phyloP scores from a whole-genome alignment of 2,329 filamentous ascomycete genomes.

The Didymellaceae sp. region DNA sequence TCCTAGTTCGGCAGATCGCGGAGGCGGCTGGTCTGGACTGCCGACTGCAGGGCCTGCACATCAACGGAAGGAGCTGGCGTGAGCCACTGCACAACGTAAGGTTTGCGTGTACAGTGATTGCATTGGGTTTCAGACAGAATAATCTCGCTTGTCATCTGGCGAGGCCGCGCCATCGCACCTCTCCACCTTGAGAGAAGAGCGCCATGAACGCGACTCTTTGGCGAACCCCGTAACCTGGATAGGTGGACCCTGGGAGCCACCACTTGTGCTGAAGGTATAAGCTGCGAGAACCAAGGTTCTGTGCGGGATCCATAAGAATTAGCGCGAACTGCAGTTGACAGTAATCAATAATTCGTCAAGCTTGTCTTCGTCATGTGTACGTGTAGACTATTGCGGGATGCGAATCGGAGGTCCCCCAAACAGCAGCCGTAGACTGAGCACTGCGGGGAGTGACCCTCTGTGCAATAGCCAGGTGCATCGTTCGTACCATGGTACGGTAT shows the following conservation, averaged over 20 bases:
- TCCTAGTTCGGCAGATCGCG: conserved; percentile 8
- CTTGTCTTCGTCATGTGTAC: conserved; percentile 4
- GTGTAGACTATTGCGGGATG: neutral
- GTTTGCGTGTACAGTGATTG: neutral
- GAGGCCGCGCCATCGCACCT: neutral
- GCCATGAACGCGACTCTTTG: neutral
- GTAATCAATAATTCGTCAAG: neutral
- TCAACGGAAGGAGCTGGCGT: conserved; percentile 11
- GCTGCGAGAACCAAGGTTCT: neutral
- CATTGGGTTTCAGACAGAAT: neutral
- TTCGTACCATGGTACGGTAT: too few species aligned
- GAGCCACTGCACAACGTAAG: conserved; percentile 7
- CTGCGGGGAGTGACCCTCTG: too few species aligned
- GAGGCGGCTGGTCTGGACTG: conserved; percentile 12
- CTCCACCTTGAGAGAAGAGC: neutral
- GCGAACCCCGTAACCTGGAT: neutral
- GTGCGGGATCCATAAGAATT: neutral
- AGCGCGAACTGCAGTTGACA: conserved; percentile 4
- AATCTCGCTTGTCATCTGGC: neutral
- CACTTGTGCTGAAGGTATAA: too few species aligned
- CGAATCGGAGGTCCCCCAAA: too few species aligned
- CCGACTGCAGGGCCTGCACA: conserved; percentile 16
- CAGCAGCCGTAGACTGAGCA: too few species aligned
- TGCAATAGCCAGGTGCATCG: too few species aligned
- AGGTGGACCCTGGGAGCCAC: neutral